Conservation (phyloP, 2,329 filamentous ascomycete species). For the Cytospora chrysosperma region DNA sequence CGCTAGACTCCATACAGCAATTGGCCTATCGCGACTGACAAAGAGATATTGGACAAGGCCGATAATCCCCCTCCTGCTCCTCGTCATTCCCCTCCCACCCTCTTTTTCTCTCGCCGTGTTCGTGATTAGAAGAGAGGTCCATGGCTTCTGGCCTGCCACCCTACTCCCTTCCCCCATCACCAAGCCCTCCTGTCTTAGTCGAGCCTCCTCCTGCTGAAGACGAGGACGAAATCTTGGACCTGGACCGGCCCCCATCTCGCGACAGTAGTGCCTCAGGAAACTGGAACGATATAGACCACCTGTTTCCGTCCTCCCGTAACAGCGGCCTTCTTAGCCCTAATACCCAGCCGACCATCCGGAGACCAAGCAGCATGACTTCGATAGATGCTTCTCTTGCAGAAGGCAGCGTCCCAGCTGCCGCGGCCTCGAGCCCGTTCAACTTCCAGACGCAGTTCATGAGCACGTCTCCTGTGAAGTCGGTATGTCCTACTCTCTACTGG, state of each 20-base stretch:
- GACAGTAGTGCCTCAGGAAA: slow-evolving; percentile 24
- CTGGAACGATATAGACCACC: slow-evolving; percentile 24
- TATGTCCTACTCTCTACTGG: slow-evolving; percentile 45
- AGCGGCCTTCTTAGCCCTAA: slow-evolving; percentile 31
- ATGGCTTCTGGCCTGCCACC: slow-evolving; percentile 62
- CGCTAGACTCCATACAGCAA: slow-evolving; percentile 20
- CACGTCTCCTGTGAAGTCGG: slow-evolving; percentile 74
- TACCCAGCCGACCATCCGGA: slow-evolving; percentile 28
- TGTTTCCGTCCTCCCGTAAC: slow-evolving; percentile 12
- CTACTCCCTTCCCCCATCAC: slow-evolving; percentile 60
- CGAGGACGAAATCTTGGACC: slow-evolving; percentile 28
- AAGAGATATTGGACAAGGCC: neutral
- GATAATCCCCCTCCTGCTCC: slow-evolving; percentile 1
- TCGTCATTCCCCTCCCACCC: neutral
- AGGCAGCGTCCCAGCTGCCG: slow-evolving; percentile 27
- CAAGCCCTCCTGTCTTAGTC: slow-evolving; percentile 57
- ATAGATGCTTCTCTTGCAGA: slow-evolving; percentile 32
- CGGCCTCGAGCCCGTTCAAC: slow-evolving; percentile 75
- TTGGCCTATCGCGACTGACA: slow-evolving; percentile 9
- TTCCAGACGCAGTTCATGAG: slow-evolving; percentile 82
- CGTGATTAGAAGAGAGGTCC: slow-evolving; percentile 20
- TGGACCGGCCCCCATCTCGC: slow-evolving; percentile 29
- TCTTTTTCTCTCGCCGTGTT: neutral
- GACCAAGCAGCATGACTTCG: slow-evolving; percentile 37
- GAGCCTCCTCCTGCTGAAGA: slow-evolving; percentile 42